Percentiles rank a stretch among this genome's conserved stretches.
Evolutionary conservation across 768 basidiomycete species (phyloP).

Genomic region (Coprinellus aureogranulatus): DNA sequence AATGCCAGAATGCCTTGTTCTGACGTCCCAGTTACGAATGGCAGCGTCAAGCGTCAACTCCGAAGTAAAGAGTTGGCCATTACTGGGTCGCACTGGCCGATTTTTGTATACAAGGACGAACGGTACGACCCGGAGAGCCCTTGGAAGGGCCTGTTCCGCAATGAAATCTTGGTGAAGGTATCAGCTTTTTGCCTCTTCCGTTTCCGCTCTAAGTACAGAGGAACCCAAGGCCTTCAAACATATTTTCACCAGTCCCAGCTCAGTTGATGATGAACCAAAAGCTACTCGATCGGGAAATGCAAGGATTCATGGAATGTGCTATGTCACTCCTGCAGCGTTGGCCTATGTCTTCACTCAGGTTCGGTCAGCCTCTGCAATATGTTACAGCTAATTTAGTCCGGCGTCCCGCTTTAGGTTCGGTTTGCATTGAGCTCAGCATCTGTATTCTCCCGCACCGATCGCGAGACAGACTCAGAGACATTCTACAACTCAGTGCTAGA

Average conservation of each 20-base stretch:
- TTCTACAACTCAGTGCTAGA: not conserved
- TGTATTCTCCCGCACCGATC: not conserved
- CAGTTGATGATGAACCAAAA: not conserved
- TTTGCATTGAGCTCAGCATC: not conserved
- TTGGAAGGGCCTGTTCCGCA: not conserved
- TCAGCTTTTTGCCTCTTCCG: not conserved
- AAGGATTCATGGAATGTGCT: not conserved
- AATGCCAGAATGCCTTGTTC: not conserved
- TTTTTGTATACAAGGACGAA: not conserved
- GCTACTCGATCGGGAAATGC: not conserved
- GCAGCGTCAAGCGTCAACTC: not conserved
- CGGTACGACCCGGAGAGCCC: not conserved
- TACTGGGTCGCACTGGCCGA: not conserved
- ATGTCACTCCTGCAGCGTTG: not conserved
- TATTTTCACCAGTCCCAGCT: not conserved
- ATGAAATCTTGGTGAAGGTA: not conserved
- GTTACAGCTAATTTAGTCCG: too few species aligned
- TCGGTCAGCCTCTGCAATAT: too few species aligned
- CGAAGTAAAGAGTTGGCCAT: not conserved
- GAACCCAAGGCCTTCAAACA: not conserved
- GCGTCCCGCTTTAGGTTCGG: slow-evolving; percentile 1
- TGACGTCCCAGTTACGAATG: not conserved
- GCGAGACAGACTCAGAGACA: not conserved
- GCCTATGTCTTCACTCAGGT: slow-evolving; percentile 1
- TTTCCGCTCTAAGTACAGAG: not conserved